Percentiles rank a stretch among this genome's conserved stretches.
Conservation (phyloP, 306 rosid genomes). For the Boehmeria nivea region DNA sequence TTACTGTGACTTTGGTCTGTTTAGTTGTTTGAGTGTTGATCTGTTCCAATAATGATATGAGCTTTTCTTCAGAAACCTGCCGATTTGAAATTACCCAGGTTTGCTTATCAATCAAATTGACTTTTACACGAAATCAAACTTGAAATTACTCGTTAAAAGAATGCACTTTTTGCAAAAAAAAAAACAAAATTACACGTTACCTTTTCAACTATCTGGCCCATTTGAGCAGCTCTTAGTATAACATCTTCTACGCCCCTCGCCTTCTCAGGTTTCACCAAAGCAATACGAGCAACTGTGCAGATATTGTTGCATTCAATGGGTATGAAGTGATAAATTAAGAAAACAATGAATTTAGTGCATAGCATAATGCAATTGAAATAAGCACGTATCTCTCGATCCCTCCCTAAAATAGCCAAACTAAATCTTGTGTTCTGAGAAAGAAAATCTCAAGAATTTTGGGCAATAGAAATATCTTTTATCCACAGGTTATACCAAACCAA, state of each 20-base stretch:
- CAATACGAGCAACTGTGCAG: constrained; percentile 70
- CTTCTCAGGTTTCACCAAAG: constrained; percentile 98
- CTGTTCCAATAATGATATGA: constrained; percentile 89
- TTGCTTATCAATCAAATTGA: constrained; percentile 9
- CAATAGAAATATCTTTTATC: too few relatives aligned
- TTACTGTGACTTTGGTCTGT: constrained; percentile 94
- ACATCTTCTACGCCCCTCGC: constrained; percentile 99
- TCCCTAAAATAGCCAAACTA: too few relatives aligned
- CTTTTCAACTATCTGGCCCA: constrained; percentile 90
- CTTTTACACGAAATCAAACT: constrained; percentile 2
- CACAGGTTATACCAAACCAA: too few relatives aligned
- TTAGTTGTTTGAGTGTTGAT: constrained; percentile 83
- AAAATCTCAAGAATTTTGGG: too few relatives aligned
- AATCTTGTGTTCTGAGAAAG: too few relatives aligned
- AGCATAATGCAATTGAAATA: too few relatives aligned
- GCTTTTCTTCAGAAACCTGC: constrained; percentile 92
- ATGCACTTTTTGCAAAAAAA: constrained; percentile 8
- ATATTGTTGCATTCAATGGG: neutral
- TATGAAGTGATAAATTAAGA: neutral
- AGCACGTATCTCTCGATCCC: too few relatives aligned
- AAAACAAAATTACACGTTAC: constrained; percentile 27
- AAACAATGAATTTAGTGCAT: neutral
- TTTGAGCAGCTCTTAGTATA: constrained; percentile 83
- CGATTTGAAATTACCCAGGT: neutral
- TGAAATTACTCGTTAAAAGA: neutral